phyloP scores from a whole-genome alignment of 164 flowering plant genomes.

The Tinospora cordifolia region DNA sequence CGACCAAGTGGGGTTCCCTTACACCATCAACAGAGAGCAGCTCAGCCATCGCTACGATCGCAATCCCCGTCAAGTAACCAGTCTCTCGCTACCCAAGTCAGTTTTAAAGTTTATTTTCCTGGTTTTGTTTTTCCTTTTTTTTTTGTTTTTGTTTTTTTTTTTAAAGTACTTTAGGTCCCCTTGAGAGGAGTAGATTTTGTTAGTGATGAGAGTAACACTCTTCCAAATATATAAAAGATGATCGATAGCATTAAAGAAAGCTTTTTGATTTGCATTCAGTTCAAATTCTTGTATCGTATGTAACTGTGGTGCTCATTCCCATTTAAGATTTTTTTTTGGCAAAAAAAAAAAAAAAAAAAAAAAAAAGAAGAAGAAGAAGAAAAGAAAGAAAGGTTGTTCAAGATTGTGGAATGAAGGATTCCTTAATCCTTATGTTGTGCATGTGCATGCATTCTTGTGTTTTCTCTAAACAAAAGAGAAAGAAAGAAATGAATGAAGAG shows the following conservation, averaged over 20 bases:
- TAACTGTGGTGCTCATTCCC: background rate
- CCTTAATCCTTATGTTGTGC: no score
- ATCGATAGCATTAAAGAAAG: no score
- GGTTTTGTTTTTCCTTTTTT: no score
- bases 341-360: no score
- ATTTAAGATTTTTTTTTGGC: no score
- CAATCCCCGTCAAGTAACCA: conserved; percentile 34
- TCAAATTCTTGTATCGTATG: background rate
- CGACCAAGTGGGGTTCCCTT: conserved; percentile 42
- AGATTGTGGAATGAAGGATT: background rate
- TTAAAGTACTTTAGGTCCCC: background rate
- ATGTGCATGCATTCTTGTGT: no score
- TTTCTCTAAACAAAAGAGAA: no score
- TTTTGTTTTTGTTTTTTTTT: background rate
- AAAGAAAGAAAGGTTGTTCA: no score
- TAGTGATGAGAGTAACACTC: background rate
- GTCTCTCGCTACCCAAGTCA: conserved; percentile 47
- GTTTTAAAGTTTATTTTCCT: conserved; percentile 15
- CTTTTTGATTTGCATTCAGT: background rate
- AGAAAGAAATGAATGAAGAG: no score
- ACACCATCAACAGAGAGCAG: conserved; percentile 51
- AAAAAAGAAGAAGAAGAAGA: no score
- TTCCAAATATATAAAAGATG: no score
- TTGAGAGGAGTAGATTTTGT: background rate
- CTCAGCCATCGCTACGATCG: conserved; percentile 44